These are phyloP conservation scores for Diaporthe ampelina DNA, from an alignment of 2,329 filamentous ascomycete genomes.

Conservation along the genomic window DNA sequence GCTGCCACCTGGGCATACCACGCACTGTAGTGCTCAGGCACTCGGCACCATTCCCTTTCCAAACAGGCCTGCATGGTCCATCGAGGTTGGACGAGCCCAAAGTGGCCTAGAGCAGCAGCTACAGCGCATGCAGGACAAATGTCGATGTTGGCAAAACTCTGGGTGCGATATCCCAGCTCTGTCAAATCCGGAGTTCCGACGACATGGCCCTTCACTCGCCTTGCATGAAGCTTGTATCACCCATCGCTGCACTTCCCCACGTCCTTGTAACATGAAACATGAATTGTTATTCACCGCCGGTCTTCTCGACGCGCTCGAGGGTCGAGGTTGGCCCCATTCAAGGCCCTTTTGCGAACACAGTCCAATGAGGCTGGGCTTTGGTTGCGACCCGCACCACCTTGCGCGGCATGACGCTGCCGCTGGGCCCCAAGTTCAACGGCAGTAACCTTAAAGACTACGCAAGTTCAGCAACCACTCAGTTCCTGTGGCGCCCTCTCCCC, in stretches of 20 bases:
- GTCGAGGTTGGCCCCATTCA: conserved; percentile 10
- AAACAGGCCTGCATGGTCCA: conserved; percentile 12
- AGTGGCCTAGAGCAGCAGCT: neutral
- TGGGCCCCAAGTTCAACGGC: conserved; percentile 13
- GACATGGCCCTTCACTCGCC: conserved; percentile 18
- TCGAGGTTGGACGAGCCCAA: conserved; percentile 3
- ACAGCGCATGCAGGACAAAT: conserved; percentile 1
- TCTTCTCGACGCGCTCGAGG: conserved; percentile 25
- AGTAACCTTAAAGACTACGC: neutral
- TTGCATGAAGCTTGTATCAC: conserved; percentile 14
- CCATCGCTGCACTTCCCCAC: conserved; percentile 15
- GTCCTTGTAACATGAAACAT: conserved; percentile 28
- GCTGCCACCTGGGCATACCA: neutral
- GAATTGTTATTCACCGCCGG: conserved; percentile 27
- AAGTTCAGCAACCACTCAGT: neutral
- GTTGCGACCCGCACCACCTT: conserved; percentile 17
- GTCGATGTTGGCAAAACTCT: neutral
- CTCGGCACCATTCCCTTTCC: conserved; percentile 19
- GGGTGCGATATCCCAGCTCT: conserved; percentile 9
- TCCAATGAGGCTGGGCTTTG: conserved; percentile 20
- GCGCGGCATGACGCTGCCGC: neutral
- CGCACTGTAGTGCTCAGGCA: conserved; percentile 15
- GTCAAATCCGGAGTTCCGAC: neutral
- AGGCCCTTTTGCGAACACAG: conserved; percentile 15
- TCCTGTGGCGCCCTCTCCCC: neutral